Conservation (phyloP, 495 filamentous ascomycete genomes). For the Aspergillus ellipticus region DNA sequence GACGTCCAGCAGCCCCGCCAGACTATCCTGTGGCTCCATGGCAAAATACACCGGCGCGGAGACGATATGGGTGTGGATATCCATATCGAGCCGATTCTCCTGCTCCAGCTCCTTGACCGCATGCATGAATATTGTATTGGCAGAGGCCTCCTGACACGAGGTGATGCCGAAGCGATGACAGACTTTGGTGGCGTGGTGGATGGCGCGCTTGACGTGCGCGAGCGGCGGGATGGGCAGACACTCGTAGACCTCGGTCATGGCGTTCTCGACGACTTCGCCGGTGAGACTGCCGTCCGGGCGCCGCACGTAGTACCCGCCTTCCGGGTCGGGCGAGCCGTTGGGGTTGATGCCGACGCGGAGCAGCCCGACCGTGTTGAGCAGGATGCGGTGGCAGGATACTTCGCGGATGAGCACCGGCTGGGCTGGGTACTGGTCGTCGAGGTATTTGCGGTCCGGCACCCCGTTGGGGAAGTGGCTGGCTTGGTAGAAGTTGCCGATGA, state of each 20-base stretch:
- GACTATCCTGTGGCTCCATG: neutral
- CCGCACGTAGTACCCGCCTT: neutral
- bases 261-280: neutral
- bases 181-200: neutral
- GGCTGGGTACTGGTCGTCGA: neutral
- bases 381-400: neutral
- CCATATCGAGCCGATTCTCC: neutral
- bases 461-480: neutral
- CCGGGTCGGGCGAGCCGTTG: neutral
- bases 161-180: constrained; percentile 3
- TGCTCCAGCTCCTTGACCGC: neutral
- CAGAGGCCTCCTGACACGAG: constrained; percentile 5
- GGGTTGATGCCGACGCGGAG: neutral
- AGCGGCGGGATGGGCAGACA: neutral
- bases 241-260: neutral
- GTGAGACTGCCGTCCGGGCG: neutral
- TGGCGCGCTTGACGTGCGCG: neutral
- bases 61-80: neutral
- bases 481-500: constrained; percentile 2
- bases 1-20: neutral
- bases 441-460: neutral
- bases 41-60: neutral
- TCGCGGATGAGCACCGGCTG: constrained; percentile 1
- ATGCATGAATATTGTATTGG: neutral
- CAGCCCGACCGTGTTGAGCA: constrained; percentile 1